These are phyloP conservation scores for Leavenworthia alabamica DNA, from an alignment of 345 rosid genomes.

Conservation along the genomic window DNA sequence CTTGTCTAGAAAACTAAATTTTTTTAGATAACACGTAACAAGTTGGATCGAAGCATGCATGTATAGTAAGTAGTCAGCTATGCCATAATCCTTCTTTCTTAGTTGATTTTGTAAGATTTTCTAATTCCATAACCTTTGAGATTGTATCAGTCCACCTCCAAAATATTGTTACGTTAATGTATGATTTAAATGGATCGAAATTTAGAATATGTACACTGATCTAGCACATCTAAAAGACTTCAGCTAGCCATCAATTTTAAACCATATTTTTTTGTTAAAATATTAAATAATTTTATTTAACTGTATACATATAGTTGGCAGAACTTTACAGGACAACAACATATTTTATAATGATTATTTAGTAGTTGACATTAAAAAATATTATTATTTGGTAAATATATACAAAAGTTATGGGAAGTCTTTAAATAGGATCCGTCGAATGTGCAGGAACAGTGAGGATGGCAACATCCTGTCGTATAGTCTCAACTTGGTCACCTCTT, in stretches of 20 bases:
- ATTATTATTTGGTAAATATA: constrained; percentile 3
- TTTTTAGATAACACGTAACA: too few relatives aligned
- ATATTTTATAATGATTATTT: neutral
- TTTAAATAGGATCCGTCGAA: constrained; percentile 17
- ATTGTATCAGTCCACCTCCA: too few relatives aligned
- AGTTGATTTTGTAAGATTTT: too few relatives aligned
- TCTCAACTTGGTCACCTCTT: constrained; percentile 1
- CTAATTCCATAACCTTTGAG: too few relatives aligned
- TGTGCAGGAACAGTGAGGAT: constrained; percentile 18
- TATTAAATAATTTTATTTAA: neutral
- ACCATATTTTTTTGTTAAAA: neutral
- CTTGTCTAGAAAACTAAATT: too few relatives aligned
- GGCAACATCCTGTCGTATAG: constrained; percentile 12
- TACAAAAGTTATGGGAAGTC: neutral
- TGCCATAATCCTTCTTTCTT: too few relatives aligned
- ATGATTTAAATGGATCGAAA: neutral
- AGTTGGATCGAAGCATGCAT: too few relatives aligned
- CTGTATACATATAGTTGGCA: neutral
- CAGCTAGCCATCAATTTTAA: neutral
- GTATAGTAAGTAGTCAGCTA: too few relatives aligned
- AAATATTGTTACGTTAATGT: too few relatives aligned
- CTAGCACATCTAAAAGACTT: neutral
- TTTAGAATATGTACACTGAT: neutral
- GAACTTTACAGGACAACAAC: neutral
- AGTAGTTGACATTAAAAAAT: neutral